Evolutionary conservation across 2,329 filamentous ascomycete species (phyloP), one percentile per base, ranked within the genome.

Genomic region (Ceratocystis cacaofunesta): DNA sequence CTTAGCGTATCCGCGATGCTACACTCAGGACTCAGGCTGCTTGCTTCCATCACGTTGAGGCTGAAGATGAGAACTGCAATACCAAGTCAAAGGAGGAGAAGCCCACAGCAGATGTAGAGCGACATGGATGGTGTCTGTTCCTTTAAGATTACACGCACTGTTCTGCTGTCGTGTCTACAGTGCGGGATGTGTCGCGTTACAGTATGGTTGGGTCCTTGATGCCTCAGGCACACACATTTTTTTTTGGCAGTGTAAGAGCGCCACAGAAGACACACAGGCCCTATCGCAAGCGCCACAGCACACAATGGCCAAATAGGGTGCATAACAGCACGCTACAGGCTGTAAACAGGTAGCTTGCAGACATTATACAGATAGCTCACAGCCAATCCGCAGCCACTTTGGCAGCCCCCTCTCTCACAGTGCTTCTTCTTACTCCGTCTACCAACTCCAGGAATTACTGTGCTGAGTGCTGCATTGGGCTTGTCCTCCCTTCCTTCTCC

Each of bases 181-280:
- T 63, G 62, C 25, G 22, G n/a, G 15, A 41, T 19, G 2, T 6
- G 62, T 55, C 62, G 46, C 46, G 62, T 63, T 48, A 12, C 62
- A 41, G 62, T 63, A n/a, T 30, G 17, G 6, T 19, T 25, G 19
- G 55, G 28, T 10, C n/a, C n/a, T 43, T 32, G 32, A 55, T 67
- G 62, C 65, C 65, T 67, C 62, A 67, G 65, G 65, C 65, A 48
- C 25, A 41, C 55, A 62, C 36, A 12, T 52, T 64, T 4, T 41
- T 2, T 15, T 4, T 7, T 15, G 8, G 55, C 41, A 52, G 25
- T 61, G 22, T 3, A 4, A 30, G 17, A 55, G 55, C 62, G 36
- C 36, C 36, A 41, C 36, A 41, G 36, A 41, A 15, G 36, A 41
- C 36, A 41, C 62, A 64, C 44, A 48, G 15, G 48, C 43, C 46